These are phyloP conservation scores for Mycosphaerella arachidis DNA, from an alignment of 2,329 filamentous ascomycete genomes.

Conservation along the genomic window DNA sequence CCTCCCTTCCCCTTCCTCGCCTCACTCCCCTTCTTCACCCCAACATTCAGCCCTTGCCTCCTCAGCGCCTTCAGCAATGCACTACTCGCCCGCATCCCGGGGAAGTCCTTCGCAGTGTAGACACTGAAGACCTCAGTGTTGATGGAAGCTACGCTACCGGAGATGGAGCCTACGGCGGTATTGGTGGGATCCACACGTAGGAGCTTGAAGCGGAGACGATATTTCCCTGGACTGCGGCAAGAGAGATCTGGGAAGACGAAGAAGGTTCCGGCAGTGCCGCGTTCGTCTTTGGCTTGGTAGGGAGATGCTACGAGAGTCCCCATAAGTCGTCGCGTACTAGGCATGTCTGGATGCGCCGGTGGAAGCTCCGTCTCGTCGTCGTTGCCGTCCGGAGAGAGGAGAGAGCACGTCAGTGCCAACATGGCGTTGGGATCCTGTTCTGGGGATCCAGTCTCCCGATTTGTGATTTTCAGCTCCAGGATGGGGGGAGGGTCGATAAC, in stretches of 20 bases:
- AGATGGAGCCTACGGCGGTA: conserved; percentile 50
- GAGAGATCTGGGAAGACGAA: conserved; percentile 82
- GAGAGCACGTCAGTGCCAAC: conserved; percentile 62
- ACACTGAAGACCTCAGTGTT: conserved; percentile 72
- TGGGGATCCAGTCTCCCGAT: conserved; percentile 50
- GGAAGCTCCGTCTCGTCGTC: conserved; percentile 60
- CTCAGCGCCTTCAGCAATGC: conserved; percentile 68
- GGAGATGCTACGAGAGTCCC: conserved; percentile 72
- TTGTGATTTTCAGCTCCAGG: conserved; percentile 65
- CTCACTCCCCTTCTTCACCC: conserved; percentile 81
- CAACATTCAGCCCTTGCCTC: conserved; percentile 76
- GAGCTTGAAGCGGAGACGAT: conserved; percentile 68
- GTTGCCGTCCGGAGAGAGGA: conserved; percentile 65
- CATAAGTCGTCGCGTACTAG: conserved; percentile 72
- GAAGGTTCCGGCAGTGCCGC: conserved; percentile 70
- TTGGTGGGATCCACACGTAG: conserved; percentile 63
- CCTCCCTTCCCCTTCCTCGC: conserved; percentile 36
- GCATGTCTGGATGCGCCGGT: conserved; percentile 48
- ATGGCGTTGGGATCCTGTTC: conserved; percentile 61
- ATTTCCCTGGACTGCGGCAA: conserved; percentile 71
- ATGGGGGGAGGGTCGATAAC: conserved; percentile 83
- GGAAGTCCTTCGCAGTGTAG: conserved; percentile 80
- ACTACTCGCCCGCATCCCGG: conserved; percentile 70
- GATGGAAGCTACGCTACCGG: conserved; percentile 47
- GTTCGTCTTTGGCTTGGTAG: conserved; percentile 71